A percentile compares a stretch with the other conserved stretches of the same genome.
These are phyloP conservation scores for Fusarium haematococcum DNA, from an alignment of 2,329 filamentous ascomycete species.

Conservation along the genomic window DNA sequence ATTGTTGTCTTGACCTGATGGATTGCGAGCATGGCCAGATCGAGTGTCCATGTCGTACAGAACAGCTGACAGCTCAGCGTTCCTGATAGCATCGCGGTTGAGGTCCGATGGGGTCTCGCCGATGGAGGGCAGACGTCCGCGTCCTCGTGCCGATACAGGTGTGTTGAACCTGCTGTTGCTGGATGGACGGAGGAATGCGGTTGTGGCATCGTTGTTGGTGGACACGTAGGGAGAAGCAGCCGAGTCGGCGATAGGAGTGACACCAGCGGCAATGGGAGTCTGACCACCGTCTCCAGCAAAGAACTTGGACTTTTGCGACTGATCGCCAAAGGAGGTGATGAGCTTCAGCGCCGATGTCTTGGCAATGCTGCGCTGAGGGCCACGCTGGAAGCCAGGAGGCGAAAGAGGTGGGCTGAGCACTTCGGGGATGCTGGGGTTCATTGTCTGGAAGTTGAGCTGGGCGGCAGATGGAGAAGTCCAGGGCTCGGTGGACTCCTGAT, in stretches of 20 bases:
- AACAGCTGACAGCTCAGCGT: constrained; percentile 36
- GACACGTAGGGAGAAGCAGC: constrained; percentile 70
- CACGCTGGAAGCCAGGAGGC: constrained; percentile 72
- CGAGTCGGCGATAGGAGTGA: constrained; percentile 88
- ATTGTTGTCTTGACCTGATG: constrained; percentile 58
- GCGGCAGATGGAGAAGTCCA: constrained; percentile 87
- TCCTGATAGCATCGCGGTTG: constrained; percentile 46
- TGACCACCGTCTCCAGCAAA: constrained; percentile 68
- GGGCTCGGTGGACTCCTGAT: constrained; percentile 83
- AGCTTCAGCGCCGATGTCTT: constrained; percentile 90
- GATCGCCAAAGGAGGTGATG: constrained; percentile 86
- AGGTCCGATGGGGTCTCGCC: constrained; percentile 65
- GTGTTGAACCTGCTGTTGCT: constrained; percentile 77
- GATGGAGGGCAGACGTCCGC: constrained; percentile 80
- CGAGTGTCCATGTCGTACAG: constrained; percentile 43
- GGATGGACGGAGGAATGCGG: constrained; percentile 75
- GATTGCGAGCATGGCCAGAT: constrained; percentile 50
- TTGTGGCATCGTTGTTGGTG: constrained; percentile 67
- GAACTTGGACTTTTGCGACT: constrained; percentile 72
- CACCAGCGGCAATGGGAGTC: constrained; percentile 84
- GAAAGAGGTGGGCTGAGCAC: constrained; percentile 79
- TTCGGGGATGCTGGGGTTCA: constrained; percentile 68
- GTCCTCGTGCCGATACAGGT: constrained; percentile 71
- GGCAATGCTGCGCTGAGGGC: constrained; percentile 72
- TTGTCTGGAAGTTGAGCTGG: constrained; percentile 67